These are phyloP conservation scores for Nemania bipapillata DNA, from an alignment of 2,329 filamentous ascomycete species.

Conservation along the genomic window DNA sequence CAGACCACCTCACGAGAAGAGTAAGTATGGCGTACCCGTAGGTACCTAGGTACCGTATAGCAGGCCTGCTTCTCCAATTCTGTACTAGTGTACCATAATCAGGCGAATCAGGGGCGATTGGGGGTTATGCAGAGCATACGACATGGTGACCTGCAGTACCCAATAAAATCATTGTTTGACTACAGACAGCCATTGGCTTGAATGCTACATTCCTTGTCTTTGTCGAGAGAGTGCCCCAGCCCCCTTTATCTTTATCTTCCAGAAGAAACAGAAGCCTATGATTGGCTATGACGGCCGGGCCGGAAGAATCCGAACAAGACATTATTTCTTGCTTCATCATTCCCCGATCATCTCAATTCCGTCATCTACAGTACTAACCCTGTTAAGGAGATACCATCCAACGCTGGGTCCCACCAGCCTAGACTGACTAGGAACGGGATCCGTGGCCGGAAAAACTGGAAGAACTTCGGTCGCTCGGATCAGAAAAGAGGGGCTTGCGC, in stretches of 20 bases:
- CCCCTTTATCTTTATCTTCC: conserved; percentile 26
- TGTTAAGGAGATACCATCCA: conserved; percentile 12
- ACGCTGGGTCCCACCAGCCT: neutral
- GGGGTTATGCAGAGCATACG: conserved; percentile 32
- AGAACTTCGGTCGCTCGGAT: conserved; percentile 4
- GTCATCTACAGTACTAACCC: conserved; percentile 29
- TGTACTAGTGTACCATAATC: conserved; percentile 7
- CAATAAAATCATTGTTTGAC: conserved; percentile 23
- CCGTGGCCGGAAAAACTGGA: conserved; percentile 21
- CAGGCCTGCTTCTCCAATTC: too few species aligned
- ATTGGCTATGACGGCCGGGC: conserved; percentile 31
- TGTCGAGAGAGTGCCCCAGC: neutral
- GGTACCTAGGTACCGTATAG: neutral
- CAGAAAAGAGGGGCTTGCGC: conserved; percentile 1
- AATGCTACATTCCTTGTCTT: neutral
- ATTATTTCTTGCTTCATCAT: conserved; percentile 18
- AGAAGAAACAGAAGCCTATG: neutral
- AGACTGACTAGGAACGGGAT: neutral
- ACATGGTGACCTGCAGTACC: conserved; percentile 12
- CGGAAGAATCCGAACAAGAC: conserved; percentile 31
- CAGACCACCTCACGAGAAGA: conserved; percentile 2
- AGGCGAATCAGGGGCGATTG: conserved; percentile 28
- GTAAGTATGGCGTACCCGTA: neutral
- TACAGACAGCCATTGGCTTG: conserved; percentile 26
- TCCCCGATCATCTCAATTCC: conserved; percentile 20